Percentiles rank a stretch among this genome's conserved stretches.
These are phyloP conservation scores for Bretschneidera sinensis DNA, from an alignment of 345 rosid genomes.

Conservation along the genomic window DNA sequence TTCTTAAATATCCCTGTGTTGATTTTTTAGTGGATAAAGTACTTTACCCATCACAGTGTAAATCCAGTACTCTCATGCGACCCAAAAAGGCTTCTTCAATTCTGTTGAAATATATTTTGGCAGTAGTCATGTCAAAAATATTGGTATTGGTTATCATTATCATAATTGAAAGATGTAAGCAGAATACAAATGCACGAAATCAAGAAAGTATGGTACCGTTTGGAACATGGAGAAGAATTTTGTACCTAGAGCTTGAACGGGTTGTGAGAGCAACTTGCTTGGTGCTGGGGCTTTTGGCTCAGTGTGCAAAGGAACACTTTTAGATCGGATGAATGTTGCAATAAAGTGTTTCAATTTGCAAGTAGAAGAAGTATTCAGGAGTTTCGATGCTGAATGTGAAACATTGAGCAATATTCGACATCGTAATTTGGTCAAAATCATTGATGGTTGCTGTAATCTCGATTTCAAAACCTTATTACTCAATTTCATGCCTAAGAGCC, in stretches of 20 bases:
- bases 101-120: background rate
- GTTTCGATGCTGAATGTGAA: slow-evolving; percentile 19
- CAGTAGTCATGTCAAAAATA: background rate
- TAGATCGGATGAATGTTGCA: slow-evolving; percentile 10
- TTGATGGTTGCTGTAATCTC: slow-evolving; percentile 5
- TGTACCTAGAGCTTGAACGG: background rate
- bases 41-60: too few relatives aligned
- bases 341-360: slow-evolving; percentile 12
- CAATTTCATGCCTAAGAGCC: slow-evolving; percentile 14
- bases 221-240: background rate
- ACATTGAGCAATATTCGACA: slow-evolving; percentile 1
- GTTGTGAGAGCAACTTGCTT: slow-evolving; percentile 11
- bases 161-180: background rate
- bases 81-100: background rate
- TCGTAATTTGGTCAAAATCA: slow-evolving; percentile 10
- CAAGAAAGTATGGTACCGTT: background rate
- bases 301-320: slow-evolving; percentile 12
- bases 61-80: too few relatives aligned
- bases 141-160: background rate
- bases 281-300: slow-evolving; percentile 14
- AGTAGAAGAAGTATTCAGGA: background rate
- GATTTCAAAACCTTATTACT: slow-evolving; percentile 7
- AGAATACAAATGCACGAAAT: background rate
- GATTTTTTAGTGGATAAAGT: too few relatives aligned
- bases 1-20: too few relatives aligned